Evolutionary conservation across 768 basidiomycete species (phyloP).

Genomic region (Neoboletus magnificus): DNA sequence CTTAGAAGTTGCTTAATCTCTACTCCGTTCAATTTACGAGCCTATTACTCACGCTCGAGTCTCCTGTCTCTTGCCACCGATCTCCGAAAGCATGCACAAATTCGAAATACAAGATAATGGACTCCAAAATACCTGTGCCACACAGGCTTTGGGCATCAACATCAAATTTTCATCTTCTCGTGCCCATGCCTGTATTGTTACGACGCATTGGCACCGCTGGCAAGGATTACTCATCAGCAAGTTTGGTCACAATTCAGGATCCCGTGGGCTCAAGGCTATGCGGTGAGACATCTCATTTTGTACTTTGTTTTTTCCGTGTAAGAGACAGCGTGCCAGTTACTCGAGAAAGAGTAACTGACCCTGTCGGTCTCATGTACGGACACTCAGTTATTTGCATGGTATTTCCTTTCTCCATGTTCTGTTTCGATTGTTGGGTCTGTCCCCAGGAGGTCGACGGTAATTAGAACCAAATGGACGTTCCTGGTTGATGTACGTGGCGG

Average conservation of each 20-base stretch:
- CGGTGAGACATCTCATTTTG: no score
- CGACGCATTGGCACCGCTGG: neutral
- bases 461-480: neutral
- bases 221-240: neutral
- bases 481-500: neutral
- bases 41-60: neutral
- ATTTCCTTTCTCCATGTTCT: neutral
- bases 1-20: neutral
- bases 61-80: neutral
- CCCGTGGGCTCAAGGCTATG: neutral
- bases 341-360: no score
- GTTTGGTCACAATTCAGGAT: neutral
- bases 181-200: neutral
- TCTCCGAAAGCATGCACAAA: neutral
- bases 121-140: neutral
- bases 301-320: no score
- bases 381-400: neutral
- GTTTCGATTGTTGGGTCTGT: neutral
- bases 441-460: neutral
- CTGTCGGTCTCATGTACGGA: no score
- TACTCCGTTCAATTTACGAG: neutral
- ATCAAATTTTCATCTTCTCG: neutral
- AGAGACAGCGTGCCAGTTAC: no score
- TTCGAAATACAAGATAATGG: neutral
- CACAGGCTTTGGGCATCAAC: neutral